These are phyloP conservation scores for Hippophae tibetana DNA, from an alignment of 306 rosid genomes.

Conservation along the genomic window DNA sequence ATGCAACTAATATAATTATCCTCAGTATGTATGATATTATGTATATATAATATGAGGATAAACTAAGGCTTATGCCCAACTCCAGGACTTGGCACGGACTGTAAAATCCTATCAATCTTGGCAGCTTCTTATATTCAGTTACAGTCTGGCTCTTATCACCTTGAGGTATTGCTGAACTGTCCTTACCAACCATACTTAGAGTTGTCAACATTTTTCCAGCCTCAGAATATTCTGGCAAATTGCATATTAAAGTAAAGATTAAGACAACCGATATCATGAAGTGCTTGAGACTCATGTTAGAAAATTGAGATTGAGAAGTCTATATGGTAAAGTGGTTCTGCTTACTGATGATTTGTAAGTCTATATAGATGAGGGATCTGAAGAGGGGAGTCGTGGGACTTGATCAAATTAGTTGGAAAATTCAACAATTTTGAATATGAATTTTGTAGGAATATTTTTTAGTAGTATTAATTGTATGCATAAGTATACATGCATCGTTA, in stretches of 20 bases:
- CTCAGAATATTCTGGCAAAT: neutral
- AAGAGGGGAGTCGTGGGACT: too few relatives aligned
- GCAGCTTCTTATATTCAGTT: neutral
- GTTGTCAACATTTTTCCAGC: neutral
- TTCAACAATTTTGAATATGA: too few relatives aligned
- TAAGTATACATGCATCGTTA: too few relatives aligned
- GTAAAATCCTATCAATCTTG: constrained; percentile 2
- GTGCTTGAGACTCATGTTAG: neutral
- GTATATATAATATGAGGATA: neutral
- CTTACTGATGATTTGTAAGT: too few relatives aligned
- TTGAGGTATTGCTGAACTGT: neutral
- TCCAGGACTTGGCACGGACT: constrained; percentile 2
- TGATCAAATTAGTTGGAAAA: too few relatives aligned
- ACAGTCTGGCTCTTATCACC: neutral
- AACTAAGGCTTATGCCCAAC: neutral
- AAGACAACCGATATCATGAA: neutral
- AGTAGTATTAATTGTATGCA: too few relatives aligned
- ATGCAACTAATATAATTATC: too few relatives aligned
- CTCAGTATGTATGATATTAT: neutral
- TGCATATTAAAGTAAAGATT: neutral
- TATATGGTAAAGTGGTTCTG: too few relatives aligned
- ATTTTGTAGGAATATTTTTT: too few relatives aligned
- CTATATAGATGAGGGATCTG: too few relatives aligned
- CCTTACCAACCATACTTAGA: neutral
- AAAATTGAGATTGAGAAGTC: too few relatives aligned